Base-by-base conservation (phyloP, 1,284 basidiomycete genomes). In the Rhodotorula sp. region DNA sequence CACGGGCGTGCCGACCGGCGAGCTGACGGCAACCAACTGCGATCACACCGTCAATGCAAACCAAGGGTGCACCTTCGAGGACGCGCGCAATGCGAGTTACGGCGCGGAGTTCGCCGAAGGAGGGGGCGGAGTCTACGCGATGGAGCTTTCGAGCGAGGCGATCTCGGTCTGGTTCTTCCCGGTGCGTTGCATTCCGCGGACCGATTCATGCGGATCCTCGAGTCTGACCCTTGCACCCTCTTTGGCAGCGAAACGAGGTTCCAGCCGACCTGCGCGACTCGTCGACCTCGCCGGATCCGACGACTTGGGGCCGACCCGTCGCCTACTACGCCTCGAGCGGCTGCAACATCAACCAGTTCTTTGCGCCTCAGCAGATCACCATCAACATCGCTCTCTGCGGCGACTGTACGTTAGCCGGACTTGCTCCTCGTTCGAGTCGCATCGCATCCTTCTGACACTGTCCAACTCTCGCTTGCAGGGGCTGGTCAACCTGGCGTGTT, bases 11-110 rank as follows among this genome's bases (percentile, higher is more conserved):
- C 34, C 46, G 8, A 74, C 77, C 1, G 77, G 78, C 17, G 71
- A 67, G 0, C 73, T 79, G 14, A 77, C 77, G 13, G 49, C n/a
- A 42, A 56, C 23, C 46, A 77, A 77, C 64, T 80, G 79, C 67
- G 77, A 79, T 62, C 73, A 75, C 68, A 61, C 66, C 21, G 78
- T 75, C 66, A 77, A 78, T 63, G 71, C 75, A 8, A 85, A 85
- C 71, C 81, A 85, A 41, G 91, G 91, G 13, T 93, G 91, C 80
- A 84, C 82, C 12, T 81, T 77, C 50, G 73, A 74, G 56, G 77
- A 79, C 58, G 60, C 73, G 16, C 63, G 71, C 54, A 72, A 78
- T 25, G 67, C 57, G 17, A 78, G 79, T 27, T 80, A 80, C 63
- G 79, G 78, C 17, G 70, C 76, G 19, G 76, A 59, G 0, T 79